Conservation (phyloP, 495 filamentous ascomycete genomes). For the Neurospora sp. region DNA sequence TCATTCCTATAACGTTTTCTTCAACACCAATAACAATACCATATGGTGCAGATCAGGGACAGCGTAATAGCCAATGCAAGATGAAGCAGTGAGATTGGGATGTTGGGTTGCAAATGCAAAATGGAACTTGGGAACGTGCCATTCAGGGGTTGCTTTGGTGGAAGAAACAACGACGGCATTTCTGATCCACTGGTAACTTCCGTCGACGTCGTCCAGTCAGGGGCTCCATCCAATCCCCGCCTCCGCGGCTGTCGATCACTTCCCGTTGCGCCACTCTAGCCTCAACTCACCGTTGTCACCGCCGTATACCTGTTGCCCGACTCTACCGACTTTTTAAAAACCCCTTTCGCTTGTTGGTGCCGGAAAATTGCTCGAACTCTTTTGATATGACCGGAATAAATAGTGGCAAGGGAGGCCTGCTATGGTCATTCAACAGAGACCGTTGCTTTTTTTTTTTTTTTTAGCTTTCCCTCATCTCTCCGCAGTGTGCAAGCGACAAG, state of each 20-base stretch:
- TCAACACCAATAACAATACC: background rate
- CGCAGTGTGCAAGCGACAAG: background rate
- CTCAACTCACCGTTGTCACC: background rate
- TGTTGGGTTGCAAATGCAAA: background rate
- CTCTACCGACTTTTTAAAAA: background rate
- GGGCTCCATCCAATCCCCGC: background rate
- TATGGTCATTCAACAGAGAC: background rate
- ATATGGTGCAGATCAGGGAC: background rate
- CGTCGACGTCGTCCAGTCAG: background rate
- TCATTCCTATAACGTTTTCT: background rate
- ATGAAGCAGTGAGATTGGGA: background rate
- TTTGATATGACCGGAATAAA: background rate
- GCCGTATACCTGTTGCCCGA: background rate
- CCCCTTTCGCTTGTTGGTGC: background rate
- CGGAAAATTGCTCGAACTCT: background rate
- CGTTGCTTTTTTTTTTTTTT: background rate
- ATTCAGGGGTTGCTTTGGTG: background rate
- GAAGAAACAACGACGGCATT: background rate
- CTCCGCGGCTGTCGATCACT: background rate
- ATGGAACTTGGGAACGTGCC: background rate
- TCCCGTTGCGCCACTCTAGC: background rate
- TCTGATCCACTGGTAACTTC: background rate
- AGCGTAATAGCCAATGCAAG: background rate
- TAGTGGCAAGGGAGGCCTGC: background rate
- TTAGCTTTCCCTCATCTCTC: background rate